Conservation (phyloP, 148 eudicot species). For the Cornus controversa region DNA sequence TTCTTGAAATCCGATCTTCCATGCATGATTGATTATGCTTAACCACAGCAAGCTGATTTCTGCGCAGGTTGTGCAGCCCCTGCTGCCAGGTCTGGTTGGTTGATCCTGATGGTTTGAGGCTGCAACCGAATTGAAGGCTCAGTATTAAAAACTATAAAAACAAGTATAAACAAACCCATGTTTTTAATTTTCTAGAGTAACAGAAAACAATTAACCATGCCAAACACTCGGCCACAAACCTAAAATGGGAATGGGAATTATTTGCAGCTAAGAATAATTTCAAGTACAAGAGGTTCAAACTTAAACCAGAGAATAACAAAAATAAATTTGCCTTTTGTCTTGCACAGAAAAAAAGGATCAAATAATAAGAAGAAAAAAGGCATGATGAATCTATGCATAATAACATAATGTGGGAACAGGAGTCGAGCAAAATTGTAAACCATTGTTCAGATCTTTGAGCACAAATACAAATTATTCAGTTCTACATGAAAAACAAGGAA, state of each 20-base stretch:
- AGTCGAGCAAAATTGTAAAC: too few relatives aligned
- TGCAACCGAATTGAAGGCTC: slow-evolving; percentile 25
- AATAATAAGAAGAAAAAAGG: too few relatives aligned
- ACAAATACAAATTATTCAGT: too few relatives aligned
- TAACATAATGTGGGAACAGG: too few relatives aligned
- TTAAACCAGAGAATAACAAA: background rate
- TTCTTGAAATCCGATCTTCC: background rate
- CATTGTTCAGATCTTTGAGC: too few relatives aligned
- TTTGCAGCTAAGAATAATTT: background rate
- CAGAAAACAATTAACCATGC: background rate
- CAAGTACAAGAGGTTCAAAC: background rate
- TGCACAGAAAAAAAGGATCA: too few relatives aligned
- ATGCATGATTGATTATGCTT: slow-evolving; percentile 14
- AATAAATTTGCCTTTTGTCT: too few relatives aligned
- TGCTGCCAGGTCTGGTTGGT: slow-evolving; percentile 49
- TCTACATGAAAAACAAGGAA: too few relatives aligned
- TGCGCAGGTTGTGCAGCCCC: slow-evolving; percentile 52
- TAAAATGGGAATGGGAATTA: too few relatives aligned
- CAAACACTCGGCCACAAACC: background rate
- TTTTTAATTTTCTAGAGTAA: background rate
- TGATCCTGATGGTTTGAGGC: slow-evolving; percentile 69
- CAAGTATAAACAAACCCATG: background rate
- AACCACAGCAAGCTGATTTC: slow-evolving; percentile 87
- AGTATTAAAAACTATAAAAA: background rate
- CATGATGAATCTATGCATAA: too few relatives aligned